These are phyloP conservation scores for Erythrobasidium hasegawianum DNA, from an alignment of 1,284 basidiomycete species.

Conservation along the genomic window DNA sequence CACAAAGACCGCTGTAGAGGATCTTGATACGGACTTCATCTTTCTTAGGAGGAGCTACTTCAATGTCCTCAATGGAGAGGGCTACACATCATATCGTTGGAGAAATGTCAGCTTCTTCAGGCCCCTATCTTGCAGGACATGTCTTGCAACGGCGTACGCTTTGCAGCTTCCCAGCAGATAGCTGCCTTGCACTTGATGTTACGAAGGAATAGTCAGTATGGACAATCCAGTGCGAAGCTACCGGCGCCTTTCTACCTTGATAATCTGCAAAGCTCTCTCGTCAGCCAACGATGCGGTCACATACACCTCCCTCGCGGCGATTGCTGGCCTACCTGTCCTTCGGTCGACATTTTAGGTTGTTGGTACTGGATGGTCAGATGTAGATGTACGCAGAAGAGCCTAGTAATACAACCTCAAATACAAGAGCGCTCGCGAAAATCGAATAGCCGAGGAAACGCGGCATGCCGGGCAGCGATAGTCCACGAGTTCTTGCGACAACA, in stretches of 20 bases:
- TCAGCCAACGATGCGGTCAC: too few relatives aligned
- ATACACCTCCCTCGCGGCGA: too few relatives aligned
- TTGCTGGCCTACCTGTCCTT: conserved; percentile 4
- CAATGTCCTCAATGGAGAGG: conserved; percentile 82
- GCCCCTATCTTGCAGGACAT: background rate
- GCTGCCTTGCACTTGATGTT: conserved; percentile 67
- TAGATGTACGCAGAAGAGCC: background rate
- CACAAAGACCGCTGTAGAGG: conserved; percentile 85
- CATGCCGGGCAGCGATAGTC: background rate
- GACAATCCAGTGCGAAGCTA: background rate
- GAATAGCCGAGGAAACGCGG: too few relatives aligned
- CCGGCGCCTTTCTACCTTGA: background rate
- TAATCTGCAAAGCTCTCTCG: background rate
- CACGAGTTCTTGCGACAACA: background rate
- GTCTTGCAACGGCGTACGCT: conserved; percentile 38
- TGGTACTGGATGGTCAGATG: too few relatives aligned
- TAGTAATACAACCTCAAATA: too few relatives aligned
- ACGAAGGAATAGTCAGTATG: too few relatives aligned
- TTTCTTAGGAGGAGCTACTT: conserved; percentile 83
- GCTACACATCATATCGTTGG: conserved; percentile 45
- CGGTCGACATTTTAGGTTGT: conserved; percentile 21
- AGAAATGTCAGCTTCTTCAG: background rate
- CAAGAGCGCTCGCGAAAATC: too few relatives aligned
- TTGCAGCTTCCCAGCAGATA: conserved; percentile 81
- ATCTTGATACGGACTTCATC: conserved; percentile 93